Base-by-base conservation (phyloP, 106 monocot species). In the Iris macrosiphon region DNA sequence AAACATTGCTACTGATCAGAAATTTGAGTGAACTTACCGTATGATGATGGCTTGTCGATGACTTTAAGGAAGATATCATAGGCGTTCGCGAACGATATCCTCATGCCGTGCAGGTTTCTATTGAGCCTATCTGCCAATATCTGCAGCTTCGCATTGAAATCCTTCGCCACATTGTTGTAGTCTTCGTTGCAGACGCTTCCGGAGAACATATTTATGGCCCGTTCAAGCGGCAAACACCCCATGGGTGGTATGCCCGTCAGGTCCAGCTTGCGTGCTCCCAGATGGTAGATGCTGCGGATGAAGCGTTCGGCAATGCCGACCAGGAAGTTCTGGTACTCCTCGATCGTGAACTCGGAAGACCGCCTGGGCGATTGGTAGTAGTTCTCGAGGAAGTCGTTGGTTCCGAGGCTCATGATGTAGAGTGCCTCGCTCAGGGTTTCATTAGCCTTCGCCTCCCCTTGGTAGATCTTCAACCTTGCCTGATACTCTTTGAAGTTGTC, bases 371-470 rank as follows among this genome's bases (percentile, higher is more conserved):
- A 4, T 0, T 33, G 14, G 78, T 71, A 94, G 81, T 94, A 94
- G 61, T 94, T 94, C 63, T 81, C 84, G 7, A 94, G 61, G 60
- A 88, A 94, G 55, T 94, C 93, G 45, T 94, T 94, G 44, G 88
- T 85, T 14, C 93, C 93, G 3, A 89, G 53, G 78, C 88, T 88
- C 21, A 82, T 31, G 9, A 94, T 44, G 64, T 88, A 94, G 12
- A 89, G 55, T 7, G 88, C 83, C 32, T 88, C 67, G 0, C 10
- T 28, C 18, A 88, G 11, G 6, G 65, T 75, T 29, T 61, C 28
- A n/a, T 12, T 19, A 0, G 81, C 84, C 49, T 40, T 53, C 3
- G 31, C 46, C 40, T 62, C 48, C 2, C 85, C 85, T 24, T 54
- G 69, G 40, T 43, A 73, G 22, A 12, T 6, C n/a, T 33, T 49